phyloP scores from a whole-genome alignment of 306 rosid species.

The Amphicarpaea edgeworthii region DNA sequence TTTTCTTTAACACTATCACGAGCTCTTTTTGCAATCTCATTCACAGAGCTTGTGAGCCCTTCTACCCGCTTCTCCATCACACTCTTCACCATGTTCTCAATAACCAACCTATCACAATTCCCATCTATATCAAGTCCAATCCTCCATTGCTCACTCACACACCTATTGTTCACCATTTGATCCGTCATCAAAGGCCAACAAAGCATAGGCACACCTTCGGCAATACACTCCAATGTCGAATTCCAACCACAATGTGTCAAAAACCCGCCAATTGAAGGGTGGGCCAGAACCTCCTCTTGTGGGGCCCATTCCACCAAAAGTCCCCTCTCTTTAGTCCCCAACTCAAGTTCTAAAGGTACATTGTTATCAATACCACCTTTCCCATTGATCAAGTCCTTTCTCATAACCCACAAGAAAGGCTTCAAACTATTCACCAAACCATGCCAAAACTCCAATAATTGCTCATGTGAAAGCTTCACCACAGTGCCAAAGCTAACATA shows the following conservation, averaged over 20 bases:
- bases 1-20: neutral
- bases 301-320: slow-evolving; percentile 53
- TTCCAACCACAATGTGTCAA: slow-evolving; percentile 54
- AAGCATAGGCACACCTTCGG: slow-evolving; percentile 51
- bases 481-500: slow-evolving; percentile 41
- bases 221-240: slow-evolving; percentile 49
- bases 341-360: slow-evolving; percentile 17
- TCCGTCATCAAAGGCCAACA: slow-evolving; percentile 39
- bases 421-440: slow-evolving; percentile 40
- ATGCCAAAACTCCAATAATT: slow-evolving; percentile 35
- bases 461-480: neutral
- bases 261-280: slow-evolving; percentile 50
- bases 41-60: slow-evolving; percentile 32
- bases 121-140: slow-evolving; percentile 40
- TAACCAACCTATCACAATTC: slow-evolving; percentile 14
- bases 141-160: slow-evolving; percentile 51
- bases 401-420: slow-evolving; percentile 37
- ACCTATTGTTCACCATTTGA: slow-evolving; percentile 48
- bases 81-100: slow-evolving; percentile 43
- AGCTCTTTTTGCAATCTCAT: slow-evolving; percentile 31
- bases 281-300: slow-evolving; percentile 49
- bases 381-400: neutral
- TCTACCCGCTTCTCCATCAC: slow-evolving; percentile 37
- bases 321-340: slow-evolving; percentile 48
- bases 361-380: neutral